Conservation (phyloP, 768 basidiomycete genomes). For the Baorangia bicolor region DNA sequence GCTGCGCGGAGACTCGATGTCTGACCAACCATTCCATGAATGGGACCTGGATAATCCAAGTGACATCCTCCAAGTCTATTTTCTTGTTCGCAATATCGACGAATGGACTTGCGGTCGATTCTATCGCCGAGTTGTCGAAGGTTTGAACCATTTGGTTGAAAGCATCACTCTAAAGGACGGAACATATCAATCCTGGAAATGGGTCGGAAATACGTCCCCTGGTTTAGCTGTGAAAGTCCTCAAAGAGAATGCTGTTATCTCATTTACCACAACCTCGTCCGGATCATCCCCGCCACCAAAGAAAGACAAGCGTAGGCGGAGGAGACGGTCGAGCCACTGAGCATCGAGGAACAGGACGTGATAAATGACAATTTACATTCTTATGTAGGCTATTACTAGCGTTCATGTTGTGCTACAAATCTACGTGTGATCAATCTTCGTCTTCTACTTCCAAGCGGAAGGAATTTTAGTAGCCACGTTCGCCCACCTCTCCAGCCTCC, state of each 20-base stretch:
- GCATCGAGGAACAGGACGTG: neutral
- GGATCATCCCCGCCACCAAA: conserved; percentile 28
- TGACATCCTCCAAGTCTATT: conserved; percentile 49
- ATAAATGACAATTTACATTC: neutral
- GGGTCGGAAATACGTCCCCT: conserved; percentile 36
- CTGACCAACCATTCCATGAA: conserved; percentile 40
- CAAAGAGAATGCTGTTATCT: conserved; percentile 39
- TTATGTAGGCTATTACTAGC: neutral
- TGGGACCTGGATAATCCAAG: conserved; percentile 47
- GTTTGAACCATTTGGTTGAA: conserved; percentile 38
- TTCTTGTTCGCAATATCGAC: conserved; percentile 54
- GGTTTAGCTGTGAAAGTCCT: conserved; percentile 17
- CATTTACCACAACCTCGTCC: conserved; percentile 28
- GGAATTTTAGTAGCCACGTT: conserved; percentile 68
- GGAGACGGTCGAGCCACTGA: conserved; percentile 30
- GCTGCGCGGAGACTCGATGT: conserved; percentile 7
- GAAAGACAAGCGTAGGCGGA: conserved; percentile 31
- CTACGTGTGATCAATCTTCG: conserved; percentile 1
- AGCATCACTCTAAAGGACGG: conserved; percentile 33
- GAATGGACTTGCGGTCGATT: conserved; percentile 49
- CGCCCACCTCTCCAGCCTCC: conserved; percentile 68
- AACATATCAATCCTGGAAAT: conserved; percentile 49
- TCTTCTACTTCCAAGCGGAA: conserved; percentile 66
- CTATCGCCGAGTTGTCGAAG: conserved; percentile 37
- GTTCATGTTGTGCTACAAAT: conserved; percentile 13